Base-by-base conservation (phyloP, 1,139 yeast genomes). In the Geotrichum phurueaensis region DNA sequence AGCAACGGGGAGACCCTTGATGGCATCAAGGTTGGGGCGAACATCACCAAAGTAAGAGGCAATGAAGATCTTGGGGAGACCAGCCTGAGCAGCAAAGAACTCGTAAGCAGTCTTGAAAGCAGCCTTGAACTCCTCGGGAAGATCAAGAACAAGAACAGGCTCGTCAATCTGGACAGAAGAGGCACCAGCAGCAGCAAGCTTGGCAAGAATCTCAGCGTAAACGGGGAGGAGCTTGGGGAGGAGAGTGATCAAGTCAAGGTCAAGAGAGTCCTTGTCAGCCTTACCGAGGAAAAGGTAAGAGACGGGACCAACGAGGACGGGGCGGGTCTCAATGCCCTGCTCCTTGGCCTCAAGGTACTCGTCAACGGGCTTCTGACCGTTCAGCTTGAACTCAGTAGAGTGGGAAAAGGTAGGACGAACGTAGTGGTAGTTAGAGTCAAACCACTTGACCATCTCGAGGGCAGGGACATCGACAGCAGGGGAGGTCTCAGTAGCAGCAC, bases 371-470 rank as follows among this genome's bases (percentile, higher is more conserved):
- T 94, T 94, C 73, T 86, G 81, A 74, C 96, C 96, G 79, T 87
- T 90, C 78, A 94, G 88, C 84, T 94, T 92, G 89, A 94, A 95
- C 72, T 87, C 86, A 68, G 98, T 94, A 69, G 92, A 84, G 84
- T 91, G 87, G 63, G 97, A 89, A 81, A 94, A 90, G 70, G 99
- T 95, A 79, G 99, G 99, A 84, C 99, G 90, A 73, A 94, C 98
- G 78, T 94, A 95, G 80, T 94, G 99, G 89, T 94, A 94, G 89
- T 94, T 94, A 67, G 98, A 89, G 80, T 94, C 99, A 71, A 94
- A 94, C 99, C 99, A 94, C 84, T 94, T 94, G 72, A 94, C 99
- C 99, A 94, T 94, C 85, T 94, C 99, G 79, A 90, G 84, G 72
- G 99, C 99, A 68, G 98, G 94, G 65, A 94, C 99, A 79, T 95